Evolutionary conservation across 164 flowering plant species (phyloP), one percentile per base, ranked within the genome.

Genomic region (Vitis rupestris): DNA sequence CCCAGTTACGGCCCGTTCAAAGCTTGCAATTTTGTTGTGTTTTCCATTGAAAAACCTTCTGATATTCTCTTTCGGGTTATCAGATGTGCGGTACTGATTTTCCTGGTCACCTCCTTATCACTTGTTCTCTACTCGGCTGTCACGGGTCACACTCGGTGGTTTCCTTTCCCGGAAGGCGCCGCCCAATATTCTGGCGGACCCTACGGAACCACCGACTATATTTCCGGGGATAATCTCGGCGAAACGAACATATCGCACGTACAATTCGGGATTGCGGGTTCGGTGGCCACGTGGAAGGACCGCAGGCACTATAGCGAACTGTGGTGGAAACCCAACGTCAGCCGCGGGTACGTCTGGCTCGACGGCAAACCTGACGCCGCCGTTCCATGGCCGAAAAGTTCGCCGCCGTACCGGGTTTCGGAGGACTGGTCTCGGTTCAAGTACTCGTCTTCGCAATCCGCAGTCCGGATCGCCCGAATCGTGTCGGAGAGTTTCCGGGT

Each of bases 401-500:
- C 76, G 17, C 68, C 81, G 0, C 90, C 82, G 31, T 72, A 62
- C 51, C 72, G 70, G 59, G 80, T 87, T 2, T 85, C 89, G 5
- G 76, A 75, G 49, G 79, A 74, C 37, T 74, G 84, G 74, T 64
- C 72, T 37, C 66, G 73, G 72, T 84, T 81, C 70, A 74, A 70
- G 58, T 78, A 50, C 69, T 67, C 80, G 50, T 63, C 87, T 14
- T 73, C 84, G 4, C 72, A 72, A 14, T 74, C 90, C 2, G 92
- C 97, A 11, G 86, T 84, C 13, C 81, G 99, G 54, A 84, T 94
- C 1, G 87, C 97, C 9, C 77, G 97, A 67, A 83, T 92, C 9
- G 80, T 91, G 3, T 13, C 58, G 64, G 99, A 91, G 59, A 82
- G 82, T 59, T 89, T 83, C 70, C 67, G 70, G 23, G 65, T 85